Conservation (phyloP, 352 stramenopile species). For the Phytophthora syringae region DNA sequence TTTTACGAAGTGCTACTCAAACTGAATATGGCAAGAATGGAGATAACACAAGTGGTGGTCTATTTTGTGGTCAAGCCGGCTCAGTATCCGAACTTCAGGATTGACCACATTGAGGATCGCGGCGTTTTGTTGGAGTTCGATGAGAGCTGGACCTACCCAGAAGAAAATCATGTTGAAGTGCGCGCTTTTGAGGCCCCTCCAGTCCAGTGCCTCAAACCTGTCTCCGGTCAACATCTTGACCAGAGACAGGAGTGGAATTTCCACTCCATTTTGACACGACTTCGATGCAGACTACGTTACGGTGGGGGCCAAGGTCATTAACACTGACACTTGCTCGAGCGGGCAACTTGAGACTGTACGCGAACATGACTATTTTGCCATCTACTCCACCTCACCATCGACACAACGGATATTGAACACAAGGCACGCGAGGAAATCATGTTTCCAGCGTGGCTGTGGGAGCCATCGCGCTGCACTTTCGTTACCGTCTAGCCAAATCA, state of each 20-base stretch:
- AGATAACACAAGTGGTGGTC: not conserved
- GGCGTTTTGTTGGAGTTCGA: not conserved
- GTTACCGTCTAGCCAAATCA: too few relatives aligned
- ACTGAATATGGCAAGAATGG: conserved; percentile 7
- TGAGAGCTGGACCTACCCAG: not conserved
- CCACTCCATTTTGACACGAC: too few relatives aligned
- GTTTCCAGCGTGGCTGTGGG: conserved; percentile 20
- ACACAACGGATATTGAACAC: not conserved
- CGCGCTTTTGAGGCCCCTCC: conserved; percentile 2
- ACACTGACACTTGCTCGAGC: conserved; percentile 12
- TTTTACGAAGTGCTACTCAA: conserved; percentile 35
- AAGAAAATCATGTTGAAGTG: conserved; percentile 7
- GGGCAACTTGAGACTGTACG: conserved; percentile 6
- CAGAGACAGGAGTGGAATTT: too few relatives aligned
- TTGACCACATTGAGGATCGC: not conserved
- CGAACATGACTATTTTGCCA: too few relatives aligned
- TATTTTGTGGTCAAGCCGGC: conserved; percentile 13
- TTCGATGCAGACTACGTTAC: too few relatives aligned
- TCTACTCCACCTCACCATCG: too few relatives aligned
- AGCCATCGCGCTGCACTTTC: too few relatives aligned
- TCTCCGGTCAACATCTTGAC: too few relatives aligned
- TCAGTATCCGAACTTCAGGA: not conserved
- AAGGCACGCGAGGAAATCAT: conserved; percentile 17
- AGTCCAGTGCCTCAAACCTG: too few relatives aligned
- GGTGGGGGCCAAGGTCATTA: conserved; percentile 28